Evolutionary conservation across 2,329 filamentous ascomycete genomes (phyloP).

Genomic region (Cladosporium sp.): DNA sequence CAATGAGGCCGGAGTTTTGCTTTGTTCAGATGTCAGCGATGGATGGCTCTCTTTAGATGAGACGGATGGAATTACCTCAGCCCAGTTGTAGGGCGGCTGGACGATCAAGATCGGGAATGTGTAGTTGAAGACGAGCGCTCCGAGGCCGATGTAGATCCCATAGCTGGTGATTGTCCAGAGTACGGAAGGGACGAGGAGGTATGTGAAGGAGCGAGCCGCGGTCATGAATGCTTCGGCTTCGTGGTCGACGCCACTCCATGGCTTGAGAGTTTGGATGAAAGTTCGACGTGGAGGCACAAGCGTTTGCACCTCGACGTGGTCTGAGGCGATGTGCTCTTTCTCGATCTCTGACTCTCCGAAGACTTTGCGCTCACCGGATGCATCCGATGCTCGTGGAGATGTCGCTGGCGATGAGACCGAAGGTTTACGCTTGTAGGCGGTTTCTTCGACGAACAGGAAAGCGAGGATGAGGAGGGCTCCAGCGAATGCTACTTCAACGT

Average conservation of each 20-base stretch:
- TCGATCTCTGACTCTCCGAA: constrained; percentile 21
- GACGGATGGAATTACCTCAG: neutral
- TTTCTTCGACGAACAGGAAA: constrained; percentile 59
- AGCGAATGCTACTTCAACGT: constrained; percentile 56
- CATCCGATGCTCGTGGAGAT: constrained; percentile 7
- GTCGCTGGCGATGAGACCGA: constrained; percentile 8
- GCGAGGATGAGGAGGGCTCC: constrained; percentile 41
- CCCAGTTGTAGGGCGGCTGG: constrained; percentile 32
- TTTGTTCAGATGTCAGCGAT: neutral
- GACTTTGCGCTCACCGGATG: constrained; percentile 14
- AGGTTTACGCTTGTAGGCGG: constrained; percentile 43
- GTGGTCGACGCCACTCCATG: constrained; percentile 31
- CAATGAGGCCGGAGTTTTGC: constrained; percentile 27
- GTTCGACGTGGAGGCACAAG: constrained; percentile 26
- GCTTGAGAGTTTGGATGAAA: constrained; percentile 29
- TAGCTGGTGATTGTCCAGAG: constrained; percentile 36
- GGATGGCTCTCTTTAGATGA: neutral
- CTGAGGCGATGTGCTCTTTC: constrained; percentile 18
- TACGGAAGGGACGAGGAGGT: constrained; percentile 35
- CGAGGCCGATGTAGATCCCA: constrained; percentile 37
- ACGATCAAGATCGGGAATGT: constrained; percentile 35
- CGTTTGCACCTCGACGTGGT: constrained; percentile 25
- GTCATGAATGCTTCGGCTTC: constrained; percentile 35
- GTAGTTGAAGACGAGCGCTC: constrained; percentile 37
- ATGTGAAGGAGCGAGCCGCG: constrained; percentile 31